These are phyloP conservation scores for Durotheca rogersii DNA, from an alignment of 495 filamentous ascomycete species.

Conservation along the genomic window DNA sequence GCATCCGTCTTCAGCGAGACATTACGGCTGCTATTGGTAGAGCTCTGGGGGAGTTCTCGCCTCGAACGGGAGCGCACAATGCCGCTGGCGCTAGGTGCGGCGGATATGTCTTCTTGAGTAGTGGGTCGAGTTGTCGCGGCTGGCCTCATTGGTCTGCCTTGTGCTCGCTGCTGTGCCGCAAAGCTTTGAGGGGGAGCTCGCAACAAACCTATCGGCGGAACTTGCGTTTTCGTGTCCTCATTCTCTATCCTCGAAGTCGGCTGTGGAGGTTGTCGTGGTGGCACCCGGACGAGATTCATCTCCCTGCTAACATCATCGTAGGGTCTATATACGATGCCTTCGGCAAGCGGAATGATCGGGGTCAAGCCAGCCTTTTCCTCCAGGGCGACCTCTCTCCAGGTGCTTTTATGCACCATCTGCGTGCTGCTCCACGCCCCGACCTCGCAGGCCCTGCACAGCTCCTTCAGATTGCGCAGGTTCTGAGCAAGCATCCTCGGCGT, in stretches of 20 bases:
- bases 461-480: slow-evolving; percentile 41
- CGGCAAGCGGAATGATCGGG: slow-evolving; percentile 66
- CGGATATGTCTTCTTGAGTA: slow-evolving; percentile 23
- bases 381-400: slow-evolving; percentile 66
- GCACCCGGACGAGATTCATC: slow-evolving; percentile 28
- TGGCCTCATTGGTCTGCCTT: slow-evolving; percentile 39
- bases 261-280: slow-evolving; percentile 26
- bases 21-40: slow-evolving; percentile 14
- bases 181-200: slow-evolving; percentile 55
- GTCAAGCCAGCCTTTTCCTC: slow-evolving; percentile 71
- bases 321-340: slow-evolving; percentile 66
- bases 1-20: slow-evolving; percentile 18
- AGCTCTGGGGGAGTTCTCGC: slow-evolving; percentile 25
- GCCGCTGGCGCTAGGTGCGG: slow-evolving; percentile 30
- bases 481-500: slow-evolving; percentile 27
- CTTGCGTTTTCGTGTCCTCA: slow-evolving; percentile 36
- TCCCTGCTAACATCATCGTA: slow-evolving; percentile 46
- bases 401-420: slow-evolving; percentile 52
- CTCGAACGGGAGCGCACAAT: slow-evolving; percentile 35
- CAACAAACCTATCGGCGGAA: slow-evolving; percentile 39
- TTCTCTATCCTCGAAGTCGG: slow-evolving; percentile 25
- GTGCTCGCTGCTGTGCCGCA: slow-evolving; percentile 59
- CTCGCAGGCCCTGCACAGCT: slow-evolving; percentile 46
- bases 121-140: slow-evolving; percentile 23
- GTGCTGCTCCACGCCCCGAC: slow-evolving; percentile 52